These are phyloP conservation scores for Puccinia polysora DNA, from an alignment of 1,284 basidiomycete genomes.

Conservation along the genomic window DNA sequence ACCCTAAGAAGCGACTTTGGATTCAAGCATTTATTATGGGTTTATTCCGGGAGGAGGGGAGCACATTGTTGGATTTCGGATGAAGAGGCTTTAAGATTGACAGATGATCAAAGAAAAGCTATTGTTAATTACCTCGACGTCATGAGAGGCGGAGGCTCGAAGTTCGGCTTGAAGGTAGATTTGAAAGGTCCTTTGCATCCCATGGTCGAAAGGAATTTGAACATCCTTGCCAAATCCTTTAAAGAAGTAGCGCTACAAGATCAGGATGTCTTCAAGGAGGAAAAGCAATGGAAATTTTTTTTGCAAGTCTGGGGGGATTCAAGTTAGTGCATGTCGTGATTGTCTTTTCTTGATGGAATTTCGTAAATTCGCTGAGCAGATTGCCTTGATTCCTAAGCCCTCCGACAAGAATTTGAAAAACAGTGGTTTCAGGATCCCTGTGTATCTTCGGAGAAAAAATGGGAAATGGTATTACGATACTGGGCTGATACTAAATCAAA, in stretches of 20 bases:
- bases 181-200: conserved; percentile 64
- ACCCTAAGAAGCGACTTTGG: conserved; percentile 81
- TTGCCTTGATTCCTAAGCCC: too few relatives aligned
- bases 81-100: conserved; percentile 74
- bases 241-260: conserved; percentile 69
- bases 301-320: conserved; percentile 70
- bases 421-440: background rate
- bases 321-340: conserved; percentile 51
- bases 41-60: conserved; percentile 95
- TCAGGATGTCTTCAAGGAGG: conserved; percentile 75
- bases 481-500: background rate
- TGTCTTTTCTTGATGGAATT: background rate
- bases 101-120: conserved; percentile 82
- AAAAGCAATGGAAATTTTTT: conserved; percentile 70
- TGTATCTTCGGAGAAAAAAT: background rate
- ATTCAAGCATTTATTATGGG: conserved; percentile 76
- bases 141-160: conserved; percentile 69
- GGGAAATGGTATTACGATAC: background rate
- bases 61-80: conserved; percentile 99
- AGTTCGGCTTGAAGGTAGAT: conserved; percentile 79
- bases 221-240: conserved; percentile 63
- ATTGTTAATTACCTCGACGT: conserved; percentile 84
- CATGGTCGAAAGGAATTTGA: conserved; percentile 58
- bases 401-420: background rate
- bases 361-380: background rate